A percentile compares a stretch with the other conserved stretches of the same genome.
Conservation (phyloP, 139 green algal species). For the Volvox africanus region DNA sequence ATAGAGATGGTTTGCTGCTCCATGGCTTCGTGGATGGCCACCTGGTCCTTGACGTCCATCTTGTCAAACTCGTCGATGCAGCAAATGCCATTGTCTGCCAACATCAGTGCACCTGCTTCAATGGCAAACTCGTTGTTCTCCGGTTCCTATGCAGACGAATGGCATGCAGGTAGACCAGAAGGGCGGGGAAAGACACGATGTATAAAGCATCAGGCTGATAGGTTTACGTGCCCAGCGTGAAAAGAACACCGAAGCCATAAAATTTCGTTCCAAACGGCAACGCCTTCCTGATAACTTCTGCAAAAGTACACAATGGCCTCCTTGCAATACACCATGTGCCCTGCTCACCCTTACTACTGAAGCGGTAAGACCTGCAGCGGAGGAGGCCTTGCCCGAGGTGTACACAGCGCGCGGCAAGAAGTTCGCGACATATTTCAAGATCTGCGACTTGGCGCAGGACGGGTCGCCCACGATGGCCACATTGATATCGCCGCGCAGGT, state of each 20-base stretch:
- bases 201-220: no score
- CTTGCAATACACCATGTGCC: no score
- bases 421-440: constrained; percentile 91
- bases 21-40: constrained; percentile 92
- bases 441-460: constrained; percentile 94
- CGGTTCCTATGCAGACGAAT: constrained; percentile 67
- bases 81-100: constrained; percentile 97
- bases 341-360: constrained; percentile 90
- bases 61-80: constrained; percentile 99
- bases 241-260: no score
- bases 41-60: constrained; percentile 95
- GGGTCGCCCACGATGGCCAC: constrained; percentile 98
- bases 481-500: constrained; percentile 98
- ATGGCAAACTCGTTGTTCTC: constrained; percentile 97
- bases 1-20: constrained; percentile 99
- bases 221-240: no score
- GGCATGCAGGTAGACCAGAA: no score
- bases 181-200: no score
- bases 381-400: constrained; percentile 97
- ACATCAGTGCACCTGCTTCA: constrained; percentile 98
- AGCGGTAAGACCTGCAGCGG: constrained; percentile 96
- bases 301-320: no score
- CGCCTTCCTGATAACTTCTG: no score
- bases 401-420: constrained; percentile 96
- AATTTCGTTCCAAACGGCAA: no score